phyloP scores from a whole-genome alignment of 768 basidiomycete species.

The Auricularia sp. region DNA sequence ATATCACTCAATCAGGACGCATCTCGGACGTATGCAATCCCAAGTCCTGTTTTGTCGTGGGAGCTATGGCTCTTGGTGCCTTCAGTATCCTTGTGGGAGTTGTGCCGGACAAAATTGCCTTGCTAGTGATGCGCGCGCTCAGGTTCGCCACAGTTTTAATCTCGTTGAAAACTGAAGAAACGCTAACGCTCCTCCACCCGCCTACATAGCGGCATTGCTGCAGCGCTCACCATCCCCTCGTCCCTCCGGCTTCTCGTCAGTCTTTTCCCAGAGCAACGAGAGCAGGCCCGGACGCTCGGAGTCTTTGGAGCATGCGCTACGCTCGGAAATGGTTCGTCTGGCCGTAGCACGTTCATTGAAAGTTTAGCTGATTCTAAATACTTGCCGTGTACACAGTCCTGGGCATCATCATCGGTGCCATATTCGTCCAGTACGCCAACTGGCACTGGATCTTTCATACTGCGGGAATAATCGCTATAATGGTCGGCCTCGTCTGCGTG shows the following conservation, averaged over 20 bases:
- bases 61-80: constrained; percentile 32
- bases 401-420: constrained; percentile 35
- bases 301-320: constrained; percentile 38
- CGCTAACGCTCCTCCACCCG: constrained; percentile 6
- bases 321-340: constrained; percentile 30
- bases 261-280: constrained; percentile 36
- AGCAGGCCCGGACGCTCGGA: constrained; percentile 41
- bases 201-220: constrained; percentile 20
- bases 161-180: too few relatives aligned
- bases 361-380: not conserved
- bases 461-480: constrained; percentile 29
- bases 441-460: constrained; percentile 47
- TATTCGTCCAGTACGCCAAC: constrained; percentile 30
- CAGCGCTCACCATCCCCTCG: constrained; percentile 43
- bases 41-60: constrained; percentile 27
- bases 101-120: constrained; percentile 31
- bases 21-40: not conserved
- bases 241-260: constrained; percentile 41
- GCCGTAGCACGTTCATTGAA: not conserved
- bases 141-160: constrained; percentile 22
- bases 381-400: constrained; percentile 19
- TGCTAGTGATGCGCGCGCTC: constrained; percentile 43
- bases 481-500: constrained; percentile 23
- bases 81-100: constrained; percentile 39
- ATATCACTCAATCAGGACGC: not conserved